Evolutionary conservation across 768 basidiomycete species (phyloP).

Genomic region (Trametes elegans): DNA sequence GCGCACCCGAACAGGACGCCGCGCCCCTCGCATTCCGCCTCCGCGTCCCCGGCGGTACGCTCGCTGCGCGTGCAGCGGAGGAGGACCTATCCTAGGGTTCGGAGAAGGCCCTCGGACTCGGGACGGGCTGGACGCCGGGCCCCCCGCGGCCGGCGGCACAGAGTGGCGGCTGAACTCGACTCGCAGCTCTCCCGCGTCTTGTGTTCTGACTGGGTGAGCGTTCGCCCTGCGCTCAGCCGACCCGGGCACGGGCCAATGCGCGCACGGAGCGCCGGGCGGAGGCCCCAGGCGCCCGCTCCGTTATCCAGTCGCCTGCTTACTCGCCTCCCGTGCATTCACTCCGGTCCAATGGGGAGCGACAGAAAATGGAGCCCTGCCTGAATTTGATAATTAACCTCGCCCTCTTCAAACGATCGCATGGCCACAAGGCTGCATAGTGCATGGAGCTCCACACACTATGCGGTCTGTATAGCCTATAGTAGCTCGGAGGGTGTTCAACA

Average conservation of each 20-base stretch:
- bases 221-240: neutral
- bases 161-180: constrained; percentile 2
- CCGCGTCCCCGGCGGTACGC: neutral
- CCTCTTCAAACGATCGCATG: too few relatives aligned
- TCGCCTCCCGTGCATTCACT: constrained; percentile 1
- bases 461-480: too few relatives aligned
- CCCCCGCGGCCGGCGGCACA: neutral
- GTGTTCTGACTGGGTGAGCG: neutral
- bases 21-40: neutral
- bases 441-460: too few relatives aligned
- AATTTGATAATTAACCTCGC: too few relatives aligned
- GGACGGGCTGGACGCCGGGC: neutral
- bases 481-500: too few relatives aligned
- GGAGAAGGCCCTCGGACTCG: neutral
- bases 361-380: neutral
- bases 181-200: neutral
- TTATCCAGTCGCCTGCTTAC: neutral
- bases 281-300: constrained; percentile 5
- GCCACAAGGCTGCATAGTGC: too few relatives aligned
- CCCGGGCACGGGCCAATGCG: neutral
- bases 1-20: neutral
- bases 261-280: neutral
- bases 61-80: too few relatives aligned
- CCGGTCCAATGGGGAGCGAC: neutral
- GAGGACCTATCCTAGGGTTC: neutral